Evolutionary conservation across 148 eudicot genomes (phyloP), one percentile per base, ranked within the genome.

Genomic region (Vaccinium macrocarpon): DNA sequence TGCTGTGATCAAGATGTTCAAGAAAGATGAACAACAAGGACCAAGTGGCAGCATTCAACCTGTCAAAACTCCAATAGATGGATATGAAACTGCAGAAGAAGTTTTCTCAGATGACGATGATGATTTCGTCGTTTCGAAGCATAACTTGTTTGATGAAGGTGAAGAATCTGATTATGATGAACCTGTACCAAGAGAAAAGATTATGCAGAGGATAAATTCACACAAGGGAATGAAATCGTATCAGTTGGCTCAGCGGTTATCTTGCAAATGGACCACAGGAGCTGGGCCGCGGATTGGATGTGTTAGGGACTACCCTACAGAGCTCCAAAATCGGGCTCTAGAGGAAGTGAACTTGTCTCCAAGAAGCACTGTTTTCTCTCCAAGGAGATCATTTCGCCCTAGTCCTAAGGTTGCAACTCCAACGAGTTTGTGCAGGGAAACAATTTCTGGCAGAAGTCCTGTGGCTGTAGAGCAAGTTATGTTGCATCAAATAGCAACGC

Each of bases 221-320:
- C 98, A 94, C 71, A 94, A 87, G 86, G 89, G 91, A 72, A 89
- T 87, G 53, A 88, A 73, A 83, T 94, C 97, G 8, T 94, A 91
- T 84, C 96, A 93, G 81, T 85, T 94, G 84, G 98, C 93, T 53
- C 85, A 93, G 29, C 93, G 88, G 27, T 71, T 94, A 83, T 84
- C 88, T 52, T 95, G 91, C 76, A 89, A 78, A 81, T 95, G 98
- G 98, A 92, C 96, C 32, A 93, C 97, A 1, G 98, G 98, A 21
- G 97, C 92, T 0, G 98, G 98, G 12, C 96, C 98, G 0, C 86
- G 98, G 35, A 95, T 95, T 4, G 98, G 97, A 56, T 95, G 98
- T 61, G 84, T 95, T 59, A 88, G 97, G 83, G 97, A 95, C 84
- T 95, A 95, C 82, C 98, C 98, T 74, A 86, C 91, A 6, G 88